Conservation (phyloP, 331 rosid genomes). For the Malus hybrid region DNA sequence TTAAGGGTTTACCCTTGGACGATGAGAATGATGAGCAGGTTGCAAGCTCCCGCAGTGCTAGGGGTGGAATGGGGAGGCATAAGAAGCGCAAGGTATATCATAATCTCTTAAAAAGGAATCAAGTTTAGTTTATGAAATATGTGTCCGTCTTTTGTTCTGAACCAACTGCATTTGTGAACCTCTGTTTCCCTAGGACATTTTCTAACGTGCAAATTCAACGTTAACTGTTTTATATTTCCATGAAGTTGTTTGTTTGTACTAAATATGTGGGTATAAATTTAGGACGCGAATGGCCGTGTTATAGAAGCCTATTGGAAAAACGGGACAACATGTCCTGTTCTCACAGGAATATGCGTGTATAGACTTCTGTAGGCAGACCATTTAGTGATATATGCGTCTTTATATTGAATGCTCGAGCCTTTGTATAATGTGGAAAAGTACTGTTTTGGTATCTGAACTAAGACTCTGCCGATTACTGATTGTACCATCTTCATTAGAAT, state of each 20-base stretch:
- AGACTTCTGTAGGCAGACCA: background rate
- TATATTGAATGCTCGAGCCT: background rate
- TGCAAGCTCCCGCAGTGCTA: constrained; percentile 21
- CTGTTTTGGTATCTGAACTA: background rate
- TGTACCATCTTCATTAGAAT: background rate
- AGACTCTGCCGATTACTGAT: background rate
- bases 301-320: background rate
- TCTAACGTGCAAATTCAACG: background rate
- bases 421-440: background rate
- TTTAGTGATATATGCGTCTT: background rate
- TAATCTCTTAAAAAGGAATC: background rate
- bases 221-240: background rate
- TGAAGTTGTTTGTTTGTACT: background rate
- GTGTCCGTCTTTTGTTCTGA: background rate
- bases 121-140: background rate
- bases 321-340: background rate
- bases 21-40: constrained; percentile 33
- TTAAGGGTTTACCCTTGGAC: constrained; percentile 57
- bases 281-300: background rate
- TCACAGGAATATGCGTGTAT: background rate
- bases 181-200: background rate
- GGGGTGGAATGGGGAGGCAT: constrained; percentile 39
- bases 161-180: background rate
- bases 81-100: constrained; percentile 65
- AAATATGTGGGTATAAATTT: background rate